A percentile compares a stretch with the other conserved stretches of the same genome.
These are phyloP conservation scores for Mycothermus thermophilus DNA, from an alignment of 495 filamentous ascomycete genomes.

Conservation along the genomic window DNA sequence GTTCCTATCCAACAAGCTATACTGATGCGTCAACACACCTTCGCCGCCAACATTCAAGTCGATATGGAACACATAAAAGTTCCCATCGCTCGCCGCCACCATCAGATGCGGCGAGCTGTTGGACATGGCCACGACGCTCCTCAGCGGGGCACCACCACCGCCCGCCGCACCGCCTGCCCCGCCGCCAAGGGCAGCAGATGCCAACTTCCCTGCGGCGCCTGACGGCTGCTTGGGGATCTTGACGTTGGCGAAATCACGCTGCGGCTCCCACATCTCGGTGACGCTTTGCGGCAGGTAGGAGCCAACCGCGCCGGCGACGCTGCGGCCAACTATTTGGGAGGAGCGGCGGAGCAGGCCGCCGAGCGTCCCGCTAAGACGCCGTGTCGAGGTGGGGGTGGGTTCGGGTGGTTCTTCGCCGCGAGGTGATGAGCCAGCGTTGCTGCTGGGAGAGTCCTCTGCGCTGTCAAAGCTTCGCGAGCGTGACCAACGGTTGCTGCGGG, in stretches of 20 bases:
- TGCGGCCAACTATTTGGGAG: constrained; percentile 86
- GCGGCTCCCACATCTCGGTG: constrained; percentile 94
- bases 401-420: constrained; percentile 31
- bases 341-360: constrained; percentile 90
- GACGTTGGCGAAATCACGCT: constrained; percentile 89
- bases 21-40: constrained; percentile 21
- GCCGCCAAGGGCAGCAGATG: constrained; percentile 18
- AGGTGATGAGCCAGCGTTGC: constrained; percentile 22
- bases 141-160: constrained; percentile 25
- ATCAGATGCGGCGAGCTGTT: constrained; percentile 87
- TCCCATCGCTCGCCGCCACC: constrained; percentile 92
- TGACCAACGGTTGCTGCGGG: constrained; percentile 33
- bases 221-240: constrained; percentile 65
- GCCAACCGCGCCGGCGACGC: constrained; percentile 73
- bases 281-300: constrained; percentile 85
- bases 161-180: constrained; percentile 18
- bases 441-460: constrained; percentile 30
- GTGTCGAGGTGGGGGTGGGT: constrained; percentile 11
- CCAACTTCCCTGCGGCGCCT: too few relatives aligned
- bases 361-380: constrained; percentile 51
- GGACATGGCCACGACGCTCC: constrained; percentile 92
- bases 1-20: constrained; percentile 36
- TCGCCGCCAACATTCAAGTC: constrained; percentile 95
- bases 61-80: constrained; percentile 87
- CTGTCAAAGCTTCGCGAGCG: constrained; percentile 36